These are phyloP conservation scores for Auricularia cornea DNA, from an alignment of 768 basidiomycete species.

Conservation along the genomic window DNA sequence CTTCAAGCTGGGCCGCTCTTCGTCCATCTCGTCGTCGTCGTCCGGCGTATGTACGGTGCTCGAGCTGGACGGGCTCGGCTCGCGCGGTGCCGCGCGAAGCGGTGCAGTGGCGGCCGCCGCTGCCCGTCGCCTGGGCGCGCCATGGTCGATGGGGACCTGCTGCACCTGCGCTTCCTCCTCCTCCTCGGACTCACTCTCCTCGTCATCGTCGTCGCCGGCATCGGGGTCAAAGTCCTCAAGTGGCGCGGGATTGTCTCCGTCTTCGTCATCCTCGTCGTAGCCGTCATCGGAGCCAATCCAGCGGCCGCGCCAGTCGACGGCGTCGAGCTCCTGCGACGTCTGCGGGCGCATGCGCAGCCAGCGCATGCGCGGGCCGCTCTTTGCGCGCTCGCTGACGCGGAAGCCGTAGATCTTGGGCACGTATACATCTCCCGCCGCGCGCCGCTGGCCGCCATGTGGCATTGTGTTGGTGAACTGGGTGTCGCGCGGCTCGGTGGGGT, in stretches of 20 bases:
- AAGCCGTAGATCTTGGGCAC: conserved; percentile 94
- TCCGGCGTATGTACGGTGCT: neutral
- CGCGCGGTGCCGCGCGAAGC: neutral
- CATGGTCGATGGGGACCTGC: neutral
- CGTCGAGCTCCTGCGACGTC: conserved; percentile 68
- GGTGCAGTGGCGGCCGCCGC: neutral
- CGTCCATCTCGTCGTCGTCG: too few species aligned
- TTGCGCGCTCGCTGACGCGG: conserved; percentile 91
- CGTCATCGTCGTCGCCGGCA: conserved; percentile 41
- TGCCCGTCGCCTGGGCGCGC: neutral
- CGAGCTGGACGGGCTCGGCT: neutral
- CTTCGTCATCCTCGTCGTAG: conserved; percentile 66
- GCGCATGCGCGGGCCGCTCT: conserved; percentile 92
- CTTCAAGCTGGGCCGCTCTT: too few species aligned
- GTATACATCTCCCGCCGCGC: conserved; percentile 80
- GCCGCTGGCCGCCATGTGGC: conserved; percentile 81
- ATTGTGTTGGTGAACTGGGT: conserved; percentile 79
- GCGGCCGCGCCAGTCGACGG: conserved; percentile 83
- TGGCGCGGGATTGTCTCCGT: conserved; percentile 29
- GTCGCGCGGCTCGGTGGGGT: conserved; percentile 46
- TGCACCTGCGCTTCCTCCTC: conserved; percentile 25
- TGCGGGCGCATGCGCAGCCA: conserved; percentile 89
- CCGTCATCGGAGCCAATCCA: conserved; percentile 62
- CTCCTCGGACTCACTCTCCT: conserved; percentile 47
- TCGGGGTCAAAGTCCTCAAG: conserved; percentile 27